A percentile compares a stretch with the other conserved stretches of the same genome.
phyloP scores from a whole-genome alignment of 2,329 filamentous ascomycete genomes.

The Calycina herbarum region DNA sequence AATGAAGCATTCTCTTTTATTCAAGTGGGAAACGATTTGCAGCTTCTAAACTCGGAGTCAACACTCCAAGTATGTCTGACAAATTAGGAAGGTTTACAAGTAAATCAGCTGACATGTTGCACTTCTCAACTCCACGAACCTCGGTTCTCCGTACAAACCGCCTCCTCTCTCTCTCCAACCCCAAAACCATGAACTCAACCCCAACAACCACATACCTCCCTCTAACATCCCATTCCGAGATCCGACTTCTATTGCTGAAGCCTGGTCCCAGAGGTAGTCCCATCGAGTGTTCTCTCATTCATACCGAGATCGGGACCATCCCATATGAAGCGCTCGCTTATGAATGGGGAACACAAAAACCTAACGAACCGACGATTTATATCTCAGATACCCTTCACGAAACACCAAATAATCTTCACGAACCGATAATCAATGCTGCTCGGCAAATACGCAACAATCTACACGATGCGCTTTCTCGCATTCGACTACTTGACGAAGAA shows the following conservation, averaged over 20 bases:
- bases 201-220: not conserved
- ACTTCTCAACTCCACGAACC: not conserved
- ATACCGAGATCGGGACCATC: not conserved
- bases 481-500: not conserved
- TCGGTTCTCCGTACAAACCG: not conserved
- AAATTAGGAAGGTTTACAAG: not conserved
- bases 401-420: not conserved
- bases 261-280: not conserved
- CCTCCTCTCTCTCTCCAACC: not conserved
- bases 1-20: too few relatives aligned
- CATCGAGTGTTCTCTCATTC: not conserved
- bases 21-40: too few relatives aligned
- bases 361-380: not conserved
- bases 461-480: not conserved
- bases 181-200: not conserved
- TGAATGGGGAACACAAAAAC: not conserved
- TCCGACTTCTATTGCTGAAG: not conserved
- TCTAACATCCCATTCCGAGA: not conserved
- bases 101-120: not conserved
- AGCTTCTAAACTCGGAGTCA: too few relatives aligned
- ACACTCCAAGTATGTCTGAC: too few relatives aligned
- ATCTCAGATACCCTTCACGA: not conserved
- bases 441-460: not conserved
- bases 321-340: not conserved
- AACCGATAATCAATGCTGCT: not conserved